A percentile compares a stretch with the other conserved stretches of the same genome.
Conservation (phyloP, 2,329 filamentous ascomycete species). For the Aspergillus latus region DNA sequence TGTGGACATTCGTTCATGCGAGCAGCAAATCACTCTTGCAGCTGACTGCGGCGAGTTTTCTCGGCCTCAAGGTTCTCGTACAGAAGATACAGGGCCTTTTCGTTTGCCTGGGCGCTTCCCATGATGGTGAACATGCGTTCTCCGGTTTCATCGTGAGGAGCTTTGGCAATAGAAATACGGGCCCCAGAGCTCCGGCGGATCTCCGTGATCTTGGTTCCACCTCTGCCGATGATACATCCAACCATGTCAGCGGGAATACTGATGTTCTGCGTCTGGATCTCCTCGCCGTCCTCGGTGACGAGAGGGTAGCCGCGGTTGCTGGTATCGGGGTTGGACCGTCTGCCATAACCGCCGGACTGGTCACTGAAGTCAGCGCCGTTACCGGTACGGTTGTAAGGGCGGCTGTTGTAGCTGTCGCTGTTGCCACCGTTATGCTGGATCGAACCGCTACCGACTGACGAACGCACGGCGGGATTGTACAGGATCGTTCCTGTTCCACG, state of each 20-base stretch:
- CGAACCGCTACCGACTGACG: slow-evolving; percentile 63
- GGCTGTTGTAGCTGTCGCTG: slow-evolving; percentile 56
- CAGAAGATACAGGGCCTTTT: slow-evolving; percentile 90
- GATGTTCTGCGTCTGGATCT: slow-evolving; percentile 98
- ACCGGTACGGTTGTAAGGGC: slow-evolving; percentile 85
- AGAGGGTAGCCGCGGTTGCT: slow-evolving; percentile 77
- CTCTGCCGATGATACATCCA: slow-evolving; percentile 96
- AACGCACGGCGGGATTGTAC: slow-evolving; percentile 94
- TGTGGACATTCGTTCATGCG: slow-evolving; percentile 1
- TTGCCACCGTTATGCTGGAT: slow-evolving; percentile 54
- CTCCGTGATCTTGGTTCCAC: slow-evolving; percentile 95
- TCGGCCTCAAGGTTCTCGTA: slow-evolving; percentile 99
- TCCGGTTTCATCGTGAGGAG: slow-evolving; percentile 93
- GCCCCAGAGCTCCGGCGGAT: slow-evolving; percentile 96
- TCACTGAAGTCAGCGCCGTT: slow-evolving; percentile 98
- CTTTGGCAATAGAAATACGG: slow-evolving; percentile 96
- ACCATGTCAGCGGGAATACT: slow-evolving; percentile 99
- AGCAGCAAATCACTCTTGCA: slow-evolving; percentile 51
- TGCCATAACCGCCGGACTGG: slow-evolving; percentile 67
- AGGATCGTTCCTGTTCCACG: slow-evolving; percentile 94
- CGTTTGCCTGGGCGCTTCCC: slow-evolving; percentile 88
- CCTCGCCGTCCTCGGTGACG: slow-evolving; percentile 93
- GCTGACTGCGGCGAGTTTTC: slow-evolving; percentile 95
- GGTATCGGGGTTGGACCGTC: slow-evolving; percentile 81
- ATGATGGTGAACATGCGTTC: slow-evolving; percentile 99